A percentile compares a stretch with the other conserved stretches of the same genome.
Conservation (phyloP, 164 flowering plant genomes). For the Santalum album region DNA sequence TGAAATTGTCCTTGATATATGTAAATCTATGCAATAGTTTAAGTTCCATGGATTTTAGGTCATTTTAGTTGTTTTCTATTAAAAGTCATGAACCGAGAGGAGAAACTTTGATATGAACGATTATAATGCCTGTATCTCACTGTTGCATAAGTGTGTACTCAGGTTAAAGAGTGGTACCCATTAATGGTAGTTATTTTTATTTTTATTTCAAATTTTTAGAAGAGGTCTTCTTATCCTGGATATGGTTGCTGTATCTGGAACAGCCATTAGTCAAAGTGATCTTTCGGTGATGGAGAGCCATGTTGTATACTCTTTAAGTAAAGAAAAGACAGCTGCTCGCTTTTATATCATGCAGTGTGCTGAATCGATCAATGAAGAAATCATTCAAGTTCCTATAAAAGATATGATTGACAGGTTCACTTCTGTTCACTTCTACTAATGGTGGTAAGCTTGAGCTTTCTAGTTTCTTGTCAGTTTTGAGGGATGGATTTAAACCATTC, state of each 20-base stretch:
- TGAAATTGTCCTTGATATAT: too few relatives aligned
- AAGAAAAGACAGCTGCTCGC: conserved; percentile 50
- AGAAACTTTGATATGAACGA: too few relatives aligned
- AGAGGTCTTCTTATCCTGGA: conserved; percentile 2
- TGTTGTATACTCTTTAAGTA: conserved; percentile 47
- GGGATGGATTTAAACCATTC: background rate
- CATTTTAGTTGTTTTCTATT: too few relatives aligned
- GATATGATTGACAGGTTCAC: conserved; percentile 58
- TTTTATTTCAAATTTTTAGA: background rate
- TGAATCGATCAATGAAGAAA: conserved; percentile 16
- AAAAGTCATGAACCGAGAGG: too few relatives aligned
- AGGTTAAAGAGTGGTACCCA: too few relatives aligned
- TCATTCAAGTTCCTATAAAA: conserved; percentile 35
- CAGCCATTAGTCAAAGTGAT: conserved; percentile 46
- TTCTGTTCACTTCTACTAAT: background rate
- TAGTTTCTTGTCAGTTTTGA: background rate
- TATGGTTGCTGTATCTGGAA: conserved; percentile 13
- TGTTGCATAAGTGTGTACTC: too few relatives aligned
- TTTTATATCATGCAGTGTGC: conserved; percentile 59
- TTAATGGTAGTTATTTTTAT: background rate
- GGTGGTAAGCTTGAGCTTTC: background rate
- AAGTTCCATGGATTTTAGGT: too few relatives aligned
- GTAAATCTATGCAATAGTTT: too few relatives aligned
- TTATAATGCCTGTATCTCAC: too few relatives aligned
- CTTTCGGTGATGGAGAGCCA: conserved; percentile 51